Percentiles rank a stretch among this genome's conserved stretches.
Evolutionary conservation across 768 basidiomycete genomes (phyloP).

Genomic region (Floccularia luteovirens): DNA sequence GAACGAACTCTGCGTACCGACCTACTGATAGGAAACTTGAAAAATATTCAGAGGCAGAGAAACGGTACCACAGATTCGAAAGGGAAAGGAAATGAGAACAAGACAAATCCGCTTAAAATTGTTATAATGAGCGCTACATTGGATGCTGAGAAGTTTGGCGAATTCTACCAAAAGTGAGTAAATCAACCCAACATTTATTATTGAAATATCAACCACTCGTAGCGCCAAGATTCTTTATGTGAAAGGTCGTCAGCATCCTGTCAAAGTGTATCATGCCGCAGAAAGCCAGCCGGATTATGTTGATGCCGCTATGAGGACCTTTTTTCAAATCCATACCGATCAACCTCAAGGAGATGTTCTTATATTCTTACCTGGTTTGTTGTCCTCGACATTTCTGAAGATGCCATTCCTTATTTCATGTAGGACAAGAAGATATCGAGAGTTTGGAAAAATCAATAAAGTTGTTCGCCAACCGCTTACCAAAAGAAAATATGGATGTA

Average conservation of each 20-base stretch:
- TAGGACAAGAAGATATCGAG: conserved; percentile 97
- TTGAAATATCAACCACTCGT: conserved; percentile 2
- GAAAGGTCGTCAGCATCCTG: conserved; percentile 89
- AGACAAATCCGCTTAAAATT: conserved; percentile 70
- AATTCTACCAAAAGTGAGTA: conserved; percentile 76
- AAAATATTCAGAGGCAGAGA: conserved; percentile 65
- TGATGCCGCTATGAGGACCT: conserved; percentile 84
- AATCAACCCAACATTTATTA: conserved; percentile 47
- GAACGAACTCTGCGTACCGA: conserved; percentile 94
- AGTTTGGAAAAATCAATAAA: conserved; percentile 70
- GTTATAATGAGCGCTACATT: conserved; percentile 98
- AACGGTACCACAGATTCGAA: conserved; percentile 35
- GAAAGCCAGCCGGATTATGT: conserved; percentile 76
- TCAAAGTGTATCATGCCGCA: conserved; percentile 74
- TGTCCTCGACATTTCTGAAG: background rate
- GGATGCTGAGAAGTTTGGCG: conserved; percentile 91
- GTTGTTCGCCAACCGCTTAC: conserved; percentile 62
- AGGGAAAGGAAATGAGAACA: conserved; percentile 35
- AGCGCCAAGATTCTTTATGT: conserved; percentile 89
- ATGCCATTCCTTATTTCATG: background rate
- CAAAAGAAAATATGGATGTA: conserved; percentile 46
- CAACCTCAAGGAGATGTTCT: conserved; percentile 82
- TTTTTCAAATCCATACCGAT: conserved; percentile 88
- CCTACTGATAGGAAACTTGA: conserved; percentile 84
- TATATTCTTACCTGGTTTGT: conserved; percentile 81